These are phyloP conservation scores for Tillandsia leiboldiana DNA, from an alignment of 176 grass and related monocot genomes.

Conservation along the genomic window DNA sequence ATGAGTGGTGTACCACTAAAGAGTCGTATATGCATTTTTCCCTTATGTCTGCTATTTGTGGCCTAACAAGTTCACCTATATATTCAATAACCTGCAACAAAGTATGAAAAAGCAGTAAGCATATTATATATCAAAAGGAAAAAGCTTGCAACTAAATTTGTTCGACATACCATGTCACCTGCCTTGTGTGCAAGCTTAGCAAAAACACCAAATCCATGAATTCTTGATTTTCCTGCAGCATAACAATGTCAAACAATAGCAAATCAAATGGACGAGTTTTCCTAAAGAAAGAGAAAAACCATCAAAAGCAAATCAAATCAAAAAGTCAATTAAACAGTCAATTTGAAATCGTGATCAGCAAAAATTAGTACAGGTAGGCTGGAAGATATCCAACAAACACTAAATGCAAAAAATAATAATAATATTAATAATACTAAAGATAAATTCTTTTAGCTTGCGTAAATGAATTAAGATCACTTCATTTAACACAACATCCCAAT, in stretches of 20 bases:
- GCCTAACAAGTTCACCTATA: slow-evolving; percentile 91
- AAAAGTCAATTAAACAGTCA: neutral
- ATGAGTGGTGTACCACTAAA: slow-evolving; percentile 61
- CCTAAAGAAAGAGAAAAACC: neutral
- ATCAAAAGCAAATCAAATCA: neutral
- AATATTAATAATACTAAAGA: neutral
- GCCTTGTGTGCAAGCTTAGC: slow-evolving; percentile 90
- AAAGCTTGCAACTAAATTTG: neutral
- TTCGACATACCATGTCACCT: slow-evolving; percentile 77
- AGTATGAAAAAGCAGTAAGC: slow-evolving; percentile 23
- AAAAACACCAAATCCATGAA: slow-evolving; percentile 98
- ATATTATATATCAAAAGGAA: slow-evolving; percentile 13
- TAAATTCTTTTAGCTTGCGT: neutral
- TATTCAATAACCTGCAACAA: slow-evolving; percentile 85
- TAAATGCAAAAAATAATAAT: too few species aligned
- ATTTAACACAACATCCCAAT: neutral
- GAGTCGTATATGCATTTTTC: slow-evolving; percentile 81
- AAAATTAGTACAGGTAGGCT: neutral
- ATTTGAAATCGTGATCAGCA: neutral
- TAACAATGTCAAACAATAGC: neutral
- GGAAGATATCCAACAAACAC: neutral
- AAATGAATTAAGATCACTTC: neutral
- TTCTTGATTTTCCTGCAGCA: slow-evolving; percentile 86
- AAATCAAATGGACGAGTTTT: neutral
- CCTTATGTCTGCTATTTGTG: slow-evolving; percentile 84